phyloP scores from a whole-genome alignment of 2,329 filamentous ascomycete species.

The Pseudogymnoascus sp. region DNA sequence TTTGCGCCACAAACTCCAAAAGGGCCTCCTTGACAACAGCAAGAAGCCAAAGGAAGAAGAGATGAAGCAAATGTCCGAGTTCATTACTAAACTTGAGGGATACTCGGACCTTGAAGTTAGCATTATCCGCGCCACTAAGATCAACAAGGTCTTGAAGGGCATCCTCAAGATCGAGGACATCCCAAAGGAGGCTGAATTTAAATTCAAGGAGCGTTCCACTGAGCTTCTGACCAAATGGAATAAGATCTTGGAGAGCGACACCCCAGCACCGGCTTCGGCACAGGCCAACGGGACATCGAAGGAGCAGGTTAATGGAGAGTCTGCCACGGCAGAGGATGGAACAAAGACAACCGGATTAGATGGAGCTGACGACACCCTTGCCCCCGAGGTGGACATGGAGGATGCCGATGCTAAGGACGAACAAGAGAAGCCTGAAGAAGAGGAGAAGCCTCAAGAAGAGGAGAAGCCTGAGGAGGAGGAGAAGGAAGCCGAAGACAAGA shows the following conservation, averaged over 20 bases:
- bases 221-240: conserved; percentile 83
- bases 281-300: conserved; percentile 20
- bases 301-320: conserved; percentile 34
- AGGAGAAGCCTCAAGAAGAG: conserved; percentile 15
- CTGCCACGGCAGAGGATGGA: conserved; percentile 26
- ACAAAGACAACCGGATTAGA: conserved; percentile 21
- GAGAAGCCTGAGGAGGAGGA: conserved; percentile 10
- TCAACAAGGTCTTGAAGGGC: conserved; percentile 95
- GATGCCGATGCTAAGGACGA: conserved; percentile 32
- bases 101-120: conserved; percentile 58
- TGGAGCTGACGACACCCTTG: conserved; percentile 23
- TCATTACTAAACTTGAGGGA: conserved; percentile 52
- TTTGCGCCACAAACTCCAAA: conserved; percentile 87
- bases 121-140: conserved; percentile 87
- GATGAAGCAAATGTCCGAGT: conserved; percentile 70
- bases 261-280: conserved; percentile 30
- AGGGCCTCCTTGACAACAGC: conserved; percentile 80
- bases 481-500: conserved; percentile 2
- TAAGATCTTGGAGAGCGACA: conserved; percentile 61
- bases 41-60: conserved; percentile 77
- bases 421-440: conserved; percentile 33
- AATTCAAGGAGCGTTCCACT: conserved; percentile 79
- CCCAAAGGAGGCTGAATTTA: conserved; percentile 77
- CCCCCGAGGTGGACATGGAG: conserved; percentile 23
- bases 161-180: conserved; percentile 79